Base-by-base conservation (phyloP, 2,329 filamentous ascomycete species). In the Byssothecium circinans region DNA sequence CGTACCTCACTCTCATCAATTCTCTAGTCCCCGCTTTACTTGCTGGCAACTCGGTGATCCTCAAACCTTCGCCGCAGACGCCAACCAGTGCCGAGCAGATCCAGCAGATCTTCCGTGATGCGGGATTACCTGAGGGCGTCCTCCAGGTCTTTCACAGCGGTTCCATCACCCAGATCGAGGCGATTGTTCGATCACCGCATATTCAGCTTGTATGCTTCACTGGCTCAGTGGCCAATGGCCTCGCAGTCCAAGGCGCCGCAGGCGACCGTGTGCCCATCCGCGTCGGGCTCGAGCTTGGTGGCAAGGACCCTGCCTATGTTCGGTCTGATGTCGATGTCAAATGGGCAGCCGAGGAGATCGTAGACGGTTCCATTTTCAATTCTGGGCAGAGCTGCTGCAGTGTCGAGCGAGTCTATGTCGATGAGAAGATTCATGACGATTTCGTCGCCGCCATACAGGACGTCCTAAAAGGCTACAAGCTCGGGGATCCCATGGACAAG, bases 381-480 rank as follows among this genome's bases (percentile, higher is more conserved):
- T 96, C 91, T 42, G 92, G 92, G n/a, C 92, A 97, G 77, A 95
- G 90, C 69, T 97, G 92, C 78, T 97, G 92, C 74, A 88, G 90
- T 19, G 79, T 97, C 44, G 92, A 97, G 75, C 81, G 92, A 27
- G 84, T 97, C 17, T 97, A 97, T 64, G 91, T 97, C 4, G 85
- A 94, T 62, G 87, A 88, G 65, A 85, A 82, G 59, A 83, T 97
- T 41, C 85, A 96, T 69, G 90, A 95, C 62, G 75, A 82, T 11
- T 96, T 97, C 62, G 79, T 96, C 42, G 78, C 83, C 42, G 89
- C 87, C 4, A 79, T 89, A 11, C 88, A 94, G 71, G 85, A 86
- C 47, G 89, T 96, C 7, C 80, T 97, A 7, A 74, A 76, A 27
- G 75, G 83, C 34, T 96, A 96, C 75, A 88, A 84, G 64, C 81